Base-by-base conservation (phyloP, 2,329 filamentous ascomycete genomes). In the Cercospora sp. region DNA sequence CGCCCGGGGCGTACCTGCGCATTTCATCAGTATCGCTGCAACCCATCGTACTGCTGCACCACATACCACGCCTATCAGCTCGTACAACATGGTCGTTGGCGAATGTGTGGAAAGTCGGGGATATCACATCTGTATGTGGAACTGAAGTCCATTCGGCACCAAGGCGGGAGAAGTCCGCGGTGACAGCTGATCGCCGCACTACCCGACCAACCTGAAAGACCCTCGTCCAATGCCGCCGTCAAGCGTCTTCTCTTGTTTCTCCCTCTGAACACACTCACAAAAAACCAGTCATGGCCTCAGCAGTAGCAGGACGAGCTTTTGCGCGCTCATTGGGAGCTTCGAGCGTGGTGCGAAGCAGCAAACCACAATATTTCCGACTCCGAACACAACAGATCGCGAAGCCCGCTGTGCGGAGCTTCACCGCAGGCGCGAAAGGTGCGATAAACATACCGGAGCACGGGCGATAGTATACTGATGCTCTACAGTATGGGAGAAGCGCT, bases 41-140 rank as follows among this genome's bases (percentile, higher is more conserved):
- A 40, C 7, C 7, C 18, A 24, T n/a, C 30, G 6, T 5, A 9
- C 32, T 9, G 2, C 8, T n/a, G 4, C 18, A 9, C 18, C 58
- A 13, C 90, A 77, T 84, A 97, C 95, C 83, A 97, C 90, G 81
- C 92, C 95, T 81, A 99, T 95, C 78, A 98, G 85, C 85, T 99
- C 95, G 86, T 99, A 99, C 83, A 99, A 85, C 95, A 99, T 63
- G 3, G 43, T 21, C 5, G 13, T 49, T 55, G 45, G 45, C 21
- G 16, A 53, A 9, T 57, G 16, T 24, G 12, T 57, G 18, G 0
- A 60, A 34, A 13, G 57, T 43, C 58, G 58, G 58, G 58, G 58
- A 61, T 61, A 16, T 61, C 32, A 61, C 34, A 61, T 61, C 58
- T 61, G 21, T n/a, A 40, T 61, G 34, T 34, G 58, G 58, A 61